Evolutionary conservation across 805 yeast genomes (phyloP).

Genomic region (Kodamaea hsintzibuensis): DNA sequence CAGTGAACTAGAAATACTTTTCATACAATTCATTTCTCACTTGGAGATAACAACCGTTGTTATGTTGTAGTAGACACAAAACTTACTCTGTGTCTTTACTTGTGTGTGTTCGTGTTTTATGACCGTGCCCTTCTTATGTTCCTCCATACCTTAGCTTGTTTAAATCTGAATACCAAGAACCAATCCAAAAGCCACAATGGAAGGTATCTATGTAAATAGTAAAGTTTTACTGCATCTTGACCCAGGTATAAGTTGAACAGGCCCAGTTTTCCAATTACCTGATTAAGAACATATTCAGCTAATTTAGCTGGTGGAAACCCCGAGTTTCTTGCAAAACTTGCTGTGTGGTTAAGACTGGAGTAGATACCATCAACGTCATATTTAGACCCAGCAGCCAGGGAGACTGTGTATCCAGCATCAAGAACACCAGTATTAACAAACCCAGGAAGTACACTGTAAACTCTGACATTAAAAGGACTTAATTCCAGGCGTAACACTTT

Average conservation of each 20-base stretch:
- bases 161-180: constrained; percentile 23
- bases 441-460: constrained; percentile 41
- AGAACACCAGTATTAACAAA: constrained; percentile 38
- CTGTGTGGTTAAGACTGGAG: constrained; percentile 20
- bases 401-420: constrained; percentile 14
- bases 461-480: constrained; percentile 39
- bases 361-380: constrained; percentile 24
- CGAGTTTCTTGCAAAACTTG: constrained; percentile 23
- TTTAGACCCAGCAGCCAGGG: constrained; percentile 14
- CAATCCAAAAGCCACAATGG: constrained; percentile 29
- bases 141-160: constrained; percentile 24
- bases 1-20: background rate
- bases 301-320: constrained; percentile 23
- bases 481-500: constrained; percentile 34
- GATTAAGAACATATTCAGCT: constrained; percentile 25
- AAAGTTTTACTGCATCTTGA: constrained; percentile 19
- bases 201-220: constrained; percentile 17
- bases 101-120: too few species aligned
- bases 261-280: constrained; percentile 17
- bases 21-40: background rate
- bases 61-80: background rate
- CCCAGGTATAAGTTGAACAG: constrained; percentile 34
- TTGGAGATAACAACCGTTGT: too few species aligned
- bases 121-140: constrained; percentile 1
- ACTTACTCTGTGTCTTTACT: background rate